Evolutionary conservation across 2,329 filamentous ascomycete genomes (phyloP), one percentile per base, ranked within the genome.

Genomic region (Botrytis cinerea): DNA sequence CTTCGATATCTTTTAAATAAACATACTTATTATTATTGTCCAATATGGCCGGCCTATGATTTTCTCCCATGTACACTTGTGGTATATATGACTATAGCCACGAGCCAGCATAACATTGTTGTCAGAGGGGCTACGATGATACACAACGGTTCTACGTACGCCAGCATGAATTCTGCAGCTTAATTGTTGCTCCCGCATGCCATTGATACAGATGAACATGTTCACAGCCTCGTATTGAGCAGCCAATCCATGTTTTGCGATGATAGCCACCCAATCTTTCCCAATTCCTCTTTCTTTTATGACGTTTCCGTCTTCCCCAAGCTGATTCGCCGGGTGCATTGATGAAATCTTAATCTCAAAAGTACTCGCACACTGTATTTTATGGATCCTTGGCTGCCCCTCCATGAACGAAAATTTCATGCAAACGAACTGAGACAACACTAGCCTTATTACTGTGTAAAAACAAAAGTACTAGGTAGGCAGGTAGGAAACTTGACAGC

Each of bases 341-440:
- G 63, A 38, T 67, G 28, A 48, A 48, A 38, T 67, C 63, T 51
- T 38, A 38, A 54, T 54, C 48, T n/a, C n/a, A 16, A 45, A 45
- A n/a, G 48, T n/a, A 14, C 16, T 54, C 14, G 16, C 48, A 54
- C n/a, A 59, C 25, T 60, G 64, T 38, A 51, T 74, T 75, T 63
- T 35, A 62, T n/a, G 70, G 59, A 61, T 72, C 28, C 63, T 73
- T 67, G 71, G 57, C 25, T 75, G 73, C 72, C 71, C 71, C 73
- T 68, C 67, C 59, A 69, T 48, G 51, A 43, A 28, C n/a, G 64
- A 73, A 63, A 63, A 69, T 38, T 40, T 54, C 64, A 67, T 54
- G 64, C 32, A 51, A 38, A 48, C 14, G n/a, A 35, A 28, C 18
- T 45, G 46, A 67, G 64, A 51, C 38, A 66, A 35, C n/a, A 64